Conservation (phyloP, 2,329 filamentous ascomycete species). For the Albophoma yamanashiensis region DNA sequence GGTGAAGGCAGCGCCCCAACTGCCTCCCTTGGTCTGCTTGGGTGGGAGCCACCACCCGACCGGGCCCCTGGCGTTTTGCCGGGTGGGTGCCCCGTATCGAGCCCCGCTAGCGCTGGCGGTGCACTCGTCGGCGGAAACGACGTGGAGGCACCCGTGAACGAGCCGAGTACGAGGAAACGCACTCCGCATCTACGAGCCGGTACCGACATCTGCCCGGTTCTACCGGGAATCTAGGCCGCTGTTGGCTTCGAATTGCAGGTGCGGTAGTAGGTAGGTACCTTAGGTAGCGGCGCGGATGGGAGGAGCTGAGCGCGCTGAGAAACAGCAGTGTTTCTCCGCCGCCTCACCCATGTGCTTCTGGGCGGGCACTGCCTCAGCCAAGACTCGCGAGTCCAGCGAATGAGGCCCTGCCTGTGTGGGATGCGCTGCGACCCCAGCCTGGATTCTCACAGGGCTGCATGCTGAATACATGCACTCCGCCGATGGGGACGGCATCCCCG, state of each 20-base stretch:
- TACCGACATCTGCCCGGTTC: neutral
- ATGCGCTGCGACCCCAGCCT: neutral
- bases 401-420: neutral
- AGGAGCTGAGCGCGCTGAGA: neutral
- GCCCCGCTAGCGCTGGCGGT: neutral
- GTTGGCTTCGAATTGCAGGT: too few relatives aligned
- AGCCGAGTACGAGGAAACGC: too few relatives aligned
- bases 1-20: neutral
- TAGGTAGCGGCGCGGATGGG: neutral
- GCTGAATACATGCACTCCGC: neutral
- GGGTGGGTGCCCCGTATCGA: neutral
- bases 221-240: too few relatives aligned
- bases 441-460: neutral
- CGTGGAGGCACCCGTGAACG: neutral
- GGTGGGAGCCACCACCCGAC: neutral
- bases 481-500: neutral
- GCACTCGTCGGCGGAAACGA: neutral
- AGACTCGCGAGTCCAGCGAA: neutral
- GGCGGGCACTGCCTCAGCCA: neutral
- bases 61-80: neutral
- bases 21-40: neutral
- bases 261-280: too few relatives aligned
- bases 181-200: too few relatives aligned
- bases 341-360: neutral
- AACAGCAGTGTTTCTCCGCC: neutral